Base-by-base conservation (phyloP, 768 basidiomycete species). In the Boletus subparvulus region DNA sequence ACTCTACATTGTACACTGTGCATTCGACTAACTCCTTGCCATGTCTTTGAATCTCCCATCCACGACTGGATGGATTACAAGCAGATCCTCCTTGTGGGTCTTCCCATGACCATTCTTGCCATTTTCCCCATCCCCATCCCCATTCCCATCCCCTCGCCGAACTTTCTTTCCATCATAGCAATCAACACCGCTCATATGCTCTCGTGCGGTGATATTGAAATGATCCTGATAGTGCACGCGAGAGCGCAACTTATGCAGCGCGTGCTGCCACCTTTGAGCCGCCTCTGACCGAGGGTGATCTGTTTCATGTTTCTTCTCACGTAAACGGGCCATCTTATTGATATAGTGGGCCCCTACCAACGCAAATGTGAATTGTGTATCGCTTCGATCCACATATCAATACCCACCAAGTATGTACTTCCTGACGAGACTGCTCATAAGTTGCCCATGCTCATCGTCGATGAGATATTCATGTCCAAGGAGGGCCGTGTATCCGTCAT, bases 161-260 rank as follows among this genome's bases (percentile, higher is more conserved):
- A 74, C 72, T 48, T 71, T 73, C 51, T 73, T 63, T 40, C 89
- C 89, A 62, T 91, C 85, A 67, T 84, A 89, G 44, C 80, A 80
- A 68, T 96, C 92, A 0, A 94, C 84, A 8, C 65, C 66, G 60
- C 81, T 85, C 92, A 94, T 92, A 65, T 93, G 85, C 69, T 93
- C 89, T 40, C 80, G 77, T 36, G 76, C 74, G 12, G 83, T 77
- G 26, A 91, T 77, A 52, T 80, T 78, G 60, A 92, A 74, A 48
- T 85, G 77, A 51, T 84, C 77, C 60, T 73, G 75, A 67, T 87
- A 85, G 64, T 87, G 85, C 26, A 69, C 68, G 42, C 73, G 73
- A 39, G 81, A 83, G 71, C 75, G 78, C 54, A 75, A 74, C 68
- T 71, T 80, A 26, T 74, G 75, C 43, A 81, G 65, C 19, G 74